Evolutionary conservation across 2,329 filamentous ascomycete genomes (phyloP).

Genomic region (Pyrenochaeta sp.): DNA sequence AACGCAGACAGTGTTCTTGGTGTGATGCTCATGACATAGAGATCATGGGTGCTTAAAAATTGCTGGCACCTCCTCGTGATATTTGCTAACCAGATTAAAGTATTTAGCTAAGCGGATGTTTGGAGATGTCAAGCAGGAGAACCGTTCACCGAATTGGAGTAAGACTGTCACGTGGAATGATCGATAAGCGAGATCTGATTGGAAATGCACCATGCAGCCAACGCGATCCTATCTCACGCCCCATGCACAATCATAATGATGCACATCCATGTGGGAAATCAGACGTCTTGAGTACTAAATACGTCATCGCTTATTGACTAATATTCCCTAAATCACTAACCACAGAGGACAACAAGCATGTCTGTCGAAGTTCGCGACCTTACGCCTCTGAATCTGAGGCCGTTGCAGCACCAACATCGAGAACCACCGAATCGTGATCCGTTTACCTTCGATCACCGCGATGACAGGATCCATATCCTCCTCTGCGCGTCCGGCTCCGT

Average conservation of each 20-base stretch:
- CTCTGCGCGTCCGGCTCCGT: slow-evolving; percentile 76
- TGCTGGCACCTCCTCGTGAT: too few species aligned
- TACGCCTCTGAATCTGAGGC: slow-evolving; percentile 37
- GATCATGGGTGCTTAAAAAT: too few species aligned
- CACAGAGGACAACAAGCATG: slow-evolving; percentile 24
- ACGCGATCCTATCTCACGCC: background rate
- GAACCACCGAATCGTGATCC: slow-evolving; percentile 23
- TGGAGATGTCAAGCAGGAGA: too few species aligned
- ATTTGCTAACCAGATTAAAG: too few species aligned
- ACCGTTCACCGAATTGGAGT: too few species aligned
- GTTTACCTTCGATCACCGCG: slow-evolving; percentile 36
- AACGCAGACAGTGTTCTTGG: too few species aligned
- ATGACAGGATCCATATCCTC: slow-evolving; percentile 64
- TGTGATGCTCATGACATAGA: too few species aligned
- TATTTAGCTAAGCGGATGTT: too few species aligned
- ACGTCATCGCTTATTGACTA: slow-evolving; percentile 17
- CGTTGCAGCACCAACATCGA: slow-evolving; percentile 33
- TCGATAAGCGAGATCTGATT: slow-evolving; percentile 16
- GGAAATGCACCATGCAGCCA: background rate
- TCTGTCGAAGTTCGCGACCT: slow-evolving; percentile 33
- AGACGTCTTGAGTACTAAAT: background rate
- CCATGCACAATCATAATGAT: slow-evolving; percentile 17
- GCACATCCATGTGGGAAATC: slow-evolving; percentile 3
- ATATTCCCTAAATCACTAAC: slow-evolving; percentile 2
- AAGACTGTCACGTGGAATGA: slow-evolving; percentile 3